Evolutionary conservation across 345 rosid genomes (phyloP).

Genomic region (Abelmoschus esculentus): DNA sequence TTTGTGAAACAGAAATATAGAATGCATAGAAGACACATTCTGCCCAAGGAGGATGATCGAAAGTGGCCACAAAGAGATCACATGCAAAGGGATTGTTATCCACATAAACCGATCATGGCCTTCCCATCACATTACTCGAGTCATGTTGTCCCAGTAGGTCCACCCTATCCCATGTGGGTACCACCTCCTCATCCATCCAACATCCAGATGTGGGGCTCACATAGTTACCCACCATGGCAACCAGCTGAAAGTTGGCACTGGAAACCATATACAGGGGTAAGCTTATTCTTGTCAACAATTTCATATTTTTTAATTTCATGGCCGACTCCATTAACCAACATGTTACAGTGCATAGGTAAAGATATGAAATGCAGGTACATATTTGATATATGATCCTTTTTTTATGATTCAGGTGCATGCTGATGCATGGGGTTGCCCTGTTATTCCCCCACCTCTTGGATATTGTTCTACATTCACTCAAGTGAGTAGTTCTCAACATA

Average conservation of each 20-base stretch:
- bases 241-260: conserved; percentile 60
- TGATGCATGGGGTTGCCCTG: conserved; percentile 95
- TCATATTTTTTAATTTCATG: background rate
- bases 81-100: conserved; percentile 38
- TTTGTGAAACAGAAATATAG: conserved; percentile 65
- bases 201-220: conserved; percentile 55
- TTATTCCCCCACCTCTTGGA: conserved; percentile 40
- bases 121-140: conserved; percentile 48
- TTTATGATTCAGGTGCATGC: conserved; percentile 49
- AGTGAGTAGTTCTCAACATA: conserved; percentile 25
- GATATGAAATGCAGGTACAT: background rate
- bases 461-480: conserved; percentile 31
- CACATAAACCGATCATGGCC: conserved; percentile 72
- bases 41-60: conserved; percentile 69
- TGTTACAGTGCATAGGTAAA: background rate
- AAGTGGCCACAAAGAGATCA: conserved; percentile 63
- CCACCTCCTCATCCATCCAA: conserved; percentile 41
- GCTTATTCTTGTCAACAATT: background rate
- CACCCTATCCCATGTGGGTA: conserved; percentile 59
- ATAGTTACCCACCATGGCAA: conserved; percentile 41
- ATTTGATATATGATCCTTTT: conserved; percentile 7
- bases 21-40: conserved; percentile 65
- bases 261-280: conserved; percentile 62
- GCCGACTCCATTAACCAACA: background rate
- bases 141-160: conserved; percentile 18